Conservation (phyloP, 2,329 filamentous ascomycete species). For the Gaeumannomyces sp. region DNA sequence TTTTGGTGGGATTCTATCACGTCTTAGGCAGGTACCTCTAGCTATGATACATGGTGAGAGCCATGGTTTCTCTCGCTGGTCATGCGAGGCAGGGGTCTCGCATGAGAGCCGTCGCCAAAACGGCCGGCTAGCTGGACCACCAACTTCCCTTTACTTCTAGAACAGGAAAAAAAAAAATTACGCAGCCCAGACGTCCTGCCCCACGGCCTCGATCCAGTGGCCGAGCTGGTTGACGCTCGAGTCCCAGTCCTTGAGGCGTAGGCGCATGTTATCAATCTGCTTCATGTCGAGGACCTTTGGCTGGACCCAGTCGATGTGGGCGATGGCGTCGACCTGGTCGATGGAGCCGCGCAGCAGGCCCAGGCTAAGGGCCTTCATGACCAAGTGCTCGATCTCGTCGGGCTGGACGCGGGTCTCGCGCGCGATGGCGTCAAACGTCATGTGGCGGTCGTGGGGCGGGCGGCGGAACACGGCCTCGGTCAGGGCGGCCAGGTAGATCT, state of each 20-base stretch:
- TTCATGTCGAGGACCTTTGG: conserved; percentile 94
- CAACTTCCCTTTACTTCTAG: no score
- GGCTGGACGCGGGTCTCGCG: conserved; percentile 86
- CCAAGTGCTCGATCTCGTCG: conserved; percentile 92
- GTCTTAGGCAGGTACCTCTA: neutral
- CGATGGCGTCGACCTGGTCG: conserved; percentile 91
- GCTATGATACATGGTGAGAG: neutral
- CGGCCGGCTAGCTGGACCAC: neutral
- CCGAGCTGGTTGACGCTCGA: conserved; percentile 91
- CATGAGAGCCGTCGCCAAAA: no score
- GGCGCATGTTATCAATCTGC: conserved; percentile 90
- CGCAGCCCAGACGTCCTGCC: conserved; percentile 93
- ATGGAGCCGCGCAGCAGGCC: conserved; percentile 87
- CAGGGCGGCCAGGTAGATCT: conserved; percentile 93
- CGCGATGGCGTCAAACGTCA: conserved; percentile 84
- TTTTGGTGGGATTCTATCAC: neutral
- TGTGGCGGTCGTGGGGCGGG: conserved; percentile 88
- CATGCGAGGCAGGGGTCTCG: no score
- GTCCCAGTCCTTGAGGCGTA: conserved; percentile 88
- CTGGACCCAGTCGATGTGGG: conserved; percentile 97
- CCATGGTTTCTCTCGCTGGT: neutral
- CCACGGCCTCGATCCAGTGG: conserved; percentile 92
- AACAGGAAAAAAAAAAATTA: no score
- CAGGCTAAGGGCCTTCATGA: conserved; percentile 98
- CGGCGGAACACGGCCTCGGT: conserved; percentile 96